A percentile compares a stretch with the other conserved stretches of the same genome.
Conservation (phyloP, 495 filamentous ascomycete genomes). For the Parathielavia hyrcaniae region DNA sequence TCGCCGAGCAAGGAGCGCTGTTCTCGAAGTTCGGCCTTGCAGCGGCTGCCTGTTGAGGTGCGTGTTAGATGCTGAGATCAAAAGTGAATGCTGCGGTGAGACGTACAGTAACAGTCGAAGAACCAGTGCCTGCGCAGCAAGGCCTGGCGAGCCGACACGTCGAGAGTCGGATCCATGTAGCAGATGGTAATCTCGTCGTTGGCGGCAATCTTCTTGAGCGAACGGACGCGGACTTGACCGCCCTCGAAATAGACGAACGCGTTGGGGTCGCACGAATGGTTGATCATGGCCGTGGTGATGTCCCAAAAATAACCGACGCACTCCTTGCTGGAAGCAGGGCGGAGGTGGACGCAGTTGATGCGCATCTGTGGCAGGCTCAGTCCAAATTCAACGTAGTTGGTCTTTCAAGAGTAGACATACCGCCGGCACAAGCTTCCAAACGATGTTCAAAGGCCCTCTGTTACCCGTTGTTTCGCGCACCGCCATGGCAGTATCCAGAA, state of each 20-base stretch:
- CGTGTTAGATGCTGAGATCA: neutral
- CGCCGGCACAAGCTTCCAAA: constrained; percentile 22
- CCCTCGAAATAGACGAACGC: constrained; percentile 59
- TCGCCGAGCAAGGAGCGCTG: neutral
- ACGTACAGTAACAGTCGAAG: constrained; percentile 58
- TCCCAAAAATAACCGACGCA: constrained; percentile 59
- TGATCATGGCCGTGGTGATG: constrained; percentile 51
- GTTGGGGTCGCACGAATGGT: constrained; percentile 69
- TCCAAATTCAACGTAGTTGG: too few species aligned
- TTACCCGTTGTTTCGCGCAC: constrained; percentile 9
- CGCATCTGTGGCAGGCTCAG: constrained; percentile 17
- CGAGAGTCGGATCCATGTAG: constrained; percentile 59
- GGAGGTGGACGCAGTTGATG: constrained; percentile 20
- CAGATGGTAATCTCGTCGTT: constrained; percentile 61
- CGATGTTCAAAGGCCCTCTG: constrained; percentile 12
- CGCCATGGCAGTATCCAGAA: constrained; percentile 15
- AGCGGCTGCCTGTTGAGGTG: constrained; percentile 19
- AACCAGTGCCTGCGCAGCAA: constrained; percentile 57
- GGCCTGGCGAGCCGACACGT: constrained; percentile 31
- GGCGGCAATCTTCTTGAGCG: constrained; percentile 37
- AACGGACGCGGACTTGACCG: constrained; percentile 34
- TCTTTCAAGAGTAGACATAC: constrained; percentile 5
- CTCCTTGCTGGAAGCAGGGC: constrained; percentile 36
- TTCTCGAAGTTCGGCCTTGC: constrained; percentile 18
- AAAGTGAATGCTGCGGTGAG: constrained; percentile 42